Conservation (phyloP, 2,329 filamentous ascomycete species). For the Calonectria hawksworthii region DNA sequence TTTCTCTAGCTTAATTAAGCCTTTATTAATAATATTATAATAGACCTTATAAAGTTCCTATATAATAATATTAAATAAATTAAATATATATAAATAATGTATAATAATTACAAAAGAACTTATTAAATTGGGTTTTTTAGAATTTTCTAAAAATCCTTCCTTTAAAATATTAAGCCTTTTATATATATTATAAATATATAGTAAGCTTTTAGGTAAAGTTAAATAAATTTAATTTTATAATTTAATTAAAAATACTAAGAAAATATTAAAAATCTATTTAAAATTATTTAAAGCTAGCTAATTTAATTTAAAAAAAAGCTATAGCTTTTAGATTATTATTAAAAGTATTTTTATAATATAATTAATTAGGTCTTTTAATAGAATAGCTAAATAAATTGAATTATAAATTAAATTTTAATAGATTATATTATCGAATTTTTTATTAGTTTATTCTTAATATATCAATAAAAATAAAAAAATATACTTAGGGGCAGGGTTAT, state of each 20-base stretch:
- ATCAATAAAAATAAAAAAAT: too few species aligned
- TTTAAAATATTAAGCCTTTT: background rate
- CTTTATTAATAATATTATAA: background rate
- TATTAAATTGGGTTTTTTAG: background rate
- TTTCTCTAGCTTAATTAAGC: background rate
- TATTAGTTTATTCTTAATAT: too few species aligned
- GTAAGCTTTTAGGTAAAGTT: background rate
- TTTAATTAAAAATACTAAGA: background rate
- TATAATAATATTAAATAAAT: too few species aligned
- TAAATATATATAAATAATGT: background rate
- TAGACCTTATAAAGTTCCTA: background rate
- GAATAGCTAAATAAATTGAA: too few species aligned
- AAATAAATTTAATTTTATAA: background rate
- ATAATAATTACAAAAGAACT: background rate
- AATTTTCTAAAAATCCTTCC: background rate
- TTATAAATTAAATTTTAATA: too few species aligned
- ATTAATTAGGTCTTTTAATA: background rate
- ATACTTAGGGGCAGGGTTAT: too few species aligned
- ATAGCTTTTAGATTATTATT: background rate
- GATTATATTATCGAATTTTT: too few species aligned
- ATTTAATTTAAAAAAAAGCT: background rate
- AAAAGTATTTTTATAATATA: background rate
- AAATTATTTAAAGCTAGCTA: background rate
- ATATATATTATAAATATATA: background rate
- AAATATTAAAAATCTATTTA: background rate